Base-by-base conservation (phyloP, 2,329 filamentous ascomycete genomes). In the Ophiognomonia clavigignenti-juglandacearum region DNA sequence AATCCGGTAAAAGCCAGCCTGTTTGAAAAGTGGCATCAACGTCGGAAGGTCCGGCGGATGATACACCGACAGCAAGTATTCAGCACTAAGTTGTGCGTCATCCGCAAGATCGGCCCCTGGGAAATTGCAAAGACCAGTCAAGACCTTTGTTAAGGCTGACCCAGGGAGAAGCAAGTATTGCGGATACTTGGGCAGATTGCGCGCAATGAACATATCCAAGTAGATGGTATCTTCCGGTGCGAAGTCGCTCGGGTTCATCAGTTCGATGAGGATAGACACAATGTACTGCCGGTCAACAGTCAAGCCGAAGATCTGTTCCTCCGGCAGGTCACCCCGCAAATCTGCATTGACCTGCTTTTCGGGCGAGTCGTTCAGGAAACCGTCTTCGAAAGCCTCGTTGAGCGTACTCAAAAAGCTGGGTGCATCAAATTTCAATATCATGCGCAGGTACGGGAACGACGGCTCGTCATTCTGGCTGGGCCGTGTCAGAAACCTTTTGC, bases 201-300 rank as follows among this genome's bases (percentile, higher is more conserved):
- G 83, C 16, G 93, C 92, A 61, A 98, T 86, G 61, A 98, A 98
- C 90, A 98, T 98, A 66, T 98, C 90, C 37, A 98, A 78, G 64
- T 96, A 98, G 47, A 98, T 88, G 11, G 87, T 91, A 60, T 97
- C 90, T 51, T 86, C 81, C 0, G 83, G 67, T 1, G 82, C 78
- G 64, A 96, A 97, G 39, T 87, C 81, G 4, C 77, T 72, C 1
- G 81, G 70, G 41, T 83, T 86, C 88, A 98, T 95, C 23, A 96
- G 85, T 62, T 96, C 90, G 10, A 95, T 75, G 48, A 98, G 70
- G 47, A 96, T 95, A 39, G 88, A 92, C 54, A 96, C 78, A 50
- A 98, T 82, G 59, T 95, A 96, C 64, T 98, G 93, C 27, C 93
- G 82, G 59, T 93, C 93, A 41, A 96, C 86, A 32, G 78, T 91